These are phyloP conservation scores for Taiozyma sp. DNA, from an alignment of 1,139 yeast species.

Conservation along the genomic window DNA sequence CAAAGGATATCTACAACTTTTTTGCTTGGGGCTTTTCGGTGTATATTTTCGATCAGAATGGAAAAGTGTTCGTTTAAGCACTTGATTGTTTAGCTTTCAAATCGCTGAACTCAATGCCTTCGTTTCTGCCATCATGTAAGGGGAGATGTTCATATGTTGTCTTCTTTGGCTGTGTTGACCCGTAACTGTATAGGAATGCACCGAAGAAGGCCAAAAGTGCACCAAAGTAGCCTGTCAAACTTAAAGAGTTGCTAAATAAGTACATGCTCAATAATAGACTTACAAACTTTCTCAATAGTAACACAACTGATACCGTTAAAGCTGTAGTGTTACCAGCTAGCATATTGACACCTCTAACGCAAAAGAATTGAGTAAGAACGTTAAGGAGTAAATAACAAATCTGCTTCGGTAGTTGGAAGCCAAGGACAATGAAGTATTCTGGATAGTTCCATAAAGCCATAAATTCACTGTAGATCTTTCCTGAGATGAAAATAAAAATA, in stretches of 20 bases:
- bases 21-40: background rate
- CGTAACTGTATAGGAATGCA: constrained; percentile 40
- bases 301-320: constrained; percentile 53
- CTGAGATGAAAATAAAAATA: constrained; percentile 35
- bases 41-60: background rate
- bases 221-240: constrained; percentile 40
- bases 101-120: background rate
- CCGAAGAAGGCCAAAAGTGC: constrained; percentile 49
- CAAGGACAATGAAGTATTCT: constrained; percentile 13
- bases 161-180: constrained; percentile 12
- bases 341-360: constrained; percentile 64
- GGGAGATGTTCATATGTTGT: constrained; percentile 1
- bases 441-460: constrained; percentile 18
- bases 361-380: constrained; percentile 56
- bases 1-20: background rate
- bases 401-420: constrained; percentile 17
- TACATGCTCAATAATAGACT: constrained; percentile 52
- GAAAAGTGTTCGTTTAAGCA: background rate
- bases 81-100: background rate
- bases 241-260: constrained; percentile 42
- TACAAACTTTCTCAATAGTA: constrained; percentile 55
- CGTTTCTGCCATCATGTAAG: constrained; percentile 1
- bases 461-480: constrained; percentile 16
- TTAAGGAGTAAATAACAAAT: constrained; percentile 36
- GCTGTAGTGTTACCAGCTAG: constrained; percentile 56